These are phyloP conservation scores for Phytophthora crassamura DNA, from an alignment of 352 stramenopile species.

Conservation along the genomic window DNA sequence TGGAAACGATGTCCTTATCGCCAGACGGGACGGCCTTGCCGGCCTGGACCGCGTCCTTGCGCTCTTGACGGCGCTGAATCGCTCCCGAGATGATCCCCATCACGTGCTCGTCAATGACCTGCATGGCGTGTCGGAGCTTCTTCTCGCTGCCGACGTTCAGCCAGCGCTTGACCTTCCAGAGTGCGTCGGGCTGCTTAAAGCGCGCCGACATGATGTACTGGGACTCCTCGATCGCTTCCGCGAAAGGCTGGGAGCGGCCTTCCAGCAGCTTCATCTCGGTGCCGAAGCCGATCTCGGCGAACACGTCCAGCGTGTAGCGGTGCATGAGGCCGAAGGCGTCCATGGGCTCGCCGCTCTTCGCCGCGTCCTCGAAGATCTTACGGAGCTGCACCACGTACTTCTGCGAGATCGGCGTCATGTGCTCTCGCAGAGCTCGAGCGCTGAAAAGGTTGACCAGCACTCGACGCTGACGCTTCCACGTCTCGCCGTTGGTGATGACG, in stretches of 20 bases:
- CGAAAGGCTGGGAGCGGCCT: slow-evolving; percentile 37
- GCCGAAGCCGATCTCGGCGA: slow-evolving; percentile 52
- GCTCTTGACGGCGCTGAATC: slow-evolving; percentile 32
- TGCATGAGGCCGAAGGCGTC: slow-evolving; percentile 43
- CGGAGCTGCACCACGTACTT: slow-evolving; percentile 39
- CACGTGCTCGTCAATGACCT: slow-evolving; percentile 41
- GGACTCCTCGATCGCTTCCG: slow-evolving; percentile 40
- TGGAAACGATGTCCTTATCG: slow-evolving; percentile 43
- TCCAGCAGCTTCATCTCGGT: slow-evolving; percentile 43
- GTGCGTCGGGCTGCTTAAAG: slow-evolving; percentile 51
- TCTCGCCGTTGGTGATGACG: slow-evolving; percentile 56
- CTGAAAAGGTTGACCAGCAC: slow-evolving; percentile 47
- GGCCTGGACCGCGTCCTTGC: slow-evolving; percentile 10
- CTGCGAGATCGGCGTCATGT: slow-evolving; percentile 42
- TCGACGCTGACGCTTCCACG: slow-evolving; percentile 57
- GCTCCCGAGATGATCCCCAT: slow-evolving; percentile 38
- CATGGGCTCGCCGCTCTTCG: slow-evolving; percentile 22
- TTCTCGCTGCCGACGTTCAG: slow-evolving; percentile 37
- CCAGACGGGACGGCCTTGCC: neutral
- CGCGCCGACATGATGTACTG: slow-evolving; percentile 40
- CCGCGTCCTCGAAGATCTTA: slow-evolving; percentile 38
- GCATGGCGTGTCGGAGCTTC: slow-evolving; percentile 29
- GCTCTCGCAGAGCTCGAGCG: slow-evolving; percentile 38
- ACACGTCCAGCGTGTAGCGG: slow-evolving; percentile 48
- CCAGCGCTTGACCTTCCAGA: slow-evolving; percentile 54